A percentile compares a stretch with the other conserved stretches of the same genome.
Conservation (phyloP, 2,329 filamentous ascomycete genomes). For the Drechslerella dactyloides region DNA sequence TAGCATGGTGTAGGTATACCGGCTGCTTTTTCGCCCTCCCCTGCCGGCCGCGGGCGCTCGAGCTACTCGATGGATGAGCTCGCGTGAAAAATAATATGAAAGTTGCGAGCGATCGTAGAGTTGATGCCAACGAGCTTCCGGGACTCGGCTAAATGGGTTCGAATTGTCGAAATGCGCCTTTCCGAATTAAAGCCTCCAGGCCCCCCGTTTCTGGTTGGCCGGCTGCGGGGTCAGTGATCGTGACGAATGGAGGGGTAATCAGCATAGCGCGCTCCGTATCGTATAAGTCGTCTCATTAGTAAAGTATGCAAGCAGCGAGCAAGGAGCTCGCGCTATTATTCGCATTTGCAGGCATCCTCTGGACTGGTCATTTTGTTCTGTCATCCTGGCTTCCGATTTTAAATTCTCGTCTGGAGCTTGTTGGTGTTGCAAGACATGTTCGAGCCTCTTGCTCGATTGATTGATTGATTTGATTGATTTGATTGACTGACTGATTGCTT, state of each 20-base stretch:
- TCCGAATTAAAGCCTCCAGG: constrained; percentile 23
- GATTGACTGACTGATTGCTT: constrained; percentile 1
- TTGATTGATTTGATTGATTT: neutral
- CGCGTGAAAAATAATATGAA: constrained; percentile 40
- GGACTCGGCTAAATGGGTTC: constrained; percentile 49
- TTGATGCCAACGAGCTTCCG: constrained; percentile 30
- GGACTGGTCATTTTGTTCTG: neutral
- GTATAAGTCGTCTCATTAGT: neutral
- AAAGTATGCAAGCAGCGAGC: neutral
- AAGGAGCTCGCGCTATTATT: constrained; percentile 5
- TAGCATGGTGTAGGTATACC: neutral
- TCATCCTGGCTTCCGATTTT: too few relatives aligned
- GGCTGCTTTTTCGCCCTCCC: constrained; percentile 4
- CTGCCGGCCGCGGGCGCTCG: neutral
- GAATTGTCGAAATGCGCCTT: constrained; percentile 23
- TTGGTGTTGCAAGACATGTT: constrained; percentile 5
- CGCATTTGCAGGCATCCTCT: constrained; percentile 2
- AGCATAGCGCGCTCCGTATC: neutral
- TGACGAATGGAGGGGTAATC: constrained; percentile 12
- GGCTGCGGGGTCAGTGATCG: constrained; percentile 2
- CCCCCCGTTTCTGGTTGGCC: constrained; percentile 3
- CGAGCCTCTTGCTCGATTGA: constrained; percentile 6
- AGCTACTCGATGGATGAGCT: constrained; percentile 18
- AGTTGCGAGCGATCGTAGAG: neutral
- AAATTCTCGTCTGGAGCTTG: neutral